These are phyloP conservation scores for Phyllosticta paracitricarpa DNA, from an alignment of 2,329 filamentous ascomycete species.

Conservation along the genomic window DNA sequence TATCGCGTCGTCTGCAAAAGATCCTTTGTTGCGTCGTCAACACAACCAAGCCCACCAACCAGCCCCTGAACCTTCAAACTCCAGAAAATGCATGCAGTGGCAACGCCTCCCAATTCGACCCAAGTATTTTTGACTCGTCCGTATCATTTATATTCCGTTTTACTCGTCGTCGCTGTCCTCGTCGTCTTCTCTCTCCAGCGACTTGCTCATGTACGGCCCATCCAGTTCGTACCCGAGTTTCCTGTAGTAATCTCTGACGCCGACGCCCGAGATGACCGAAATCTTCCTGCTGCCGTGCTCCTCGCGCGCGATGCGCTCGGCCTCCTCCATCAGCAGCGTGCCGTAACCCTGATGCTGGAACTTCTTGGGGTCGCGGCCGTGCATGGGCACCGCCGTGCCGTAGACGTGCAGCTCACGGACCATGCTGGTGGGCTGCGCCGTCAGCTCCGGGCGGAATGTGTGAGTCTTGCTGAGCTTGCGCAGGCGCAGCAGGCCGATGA, in stretches of 20 bases:
- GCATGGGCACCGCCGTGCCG: constrained; percentile 92
- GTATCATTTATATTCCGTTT: not conserved
- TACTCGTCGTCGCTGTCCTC: constrained; percentile 7
- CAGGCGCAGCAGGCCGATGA: constrained; percentile 80
- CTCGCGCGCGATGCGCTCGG: constrained; percentile 84
- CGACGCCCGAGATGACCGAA: constrained; percentile 94
- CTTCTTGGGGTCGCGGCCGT: constrained; percentile 87
- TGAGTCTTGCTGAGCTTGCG: constrained; percentile 86
- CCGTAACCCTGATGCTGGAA: constrained; percentile 98
- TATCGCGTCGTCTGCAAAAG: not conserved
- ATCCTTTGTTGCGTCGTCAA: not conserved
- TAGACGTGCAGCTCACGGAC: constrained; percentile 95
- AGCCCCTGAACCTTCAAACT: not conserved
- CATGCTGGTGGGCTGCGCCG: constrained; percentile 76
- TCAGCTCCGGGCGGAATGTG: constrained; percentile 83
- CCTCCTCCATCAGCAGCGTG: constrained; percentile 94
- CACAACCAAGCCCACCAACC: not conserved
- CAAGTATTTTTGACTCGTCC: not conserved
- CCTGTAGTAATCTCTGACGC: constrained; percentile 88
- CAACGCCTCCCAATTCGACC: not conserved
- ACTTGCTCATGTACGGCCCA: constrained; percentile 56
- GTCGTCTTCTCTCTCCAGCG: constrained; percentile 15
- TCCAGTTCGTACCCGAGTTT: constrained; percentile 67
- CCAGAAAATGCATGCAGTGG: not conserved
- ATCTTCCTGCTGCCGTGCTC: constrained; percentile 94